A percentile compares a stretch with the other conserved stretches of the same genome.
Evolutionary conservation across 192 early-diverging fungal genomes (phyloP).

Genomic region (Entomortierella beljakovae): DNA sequence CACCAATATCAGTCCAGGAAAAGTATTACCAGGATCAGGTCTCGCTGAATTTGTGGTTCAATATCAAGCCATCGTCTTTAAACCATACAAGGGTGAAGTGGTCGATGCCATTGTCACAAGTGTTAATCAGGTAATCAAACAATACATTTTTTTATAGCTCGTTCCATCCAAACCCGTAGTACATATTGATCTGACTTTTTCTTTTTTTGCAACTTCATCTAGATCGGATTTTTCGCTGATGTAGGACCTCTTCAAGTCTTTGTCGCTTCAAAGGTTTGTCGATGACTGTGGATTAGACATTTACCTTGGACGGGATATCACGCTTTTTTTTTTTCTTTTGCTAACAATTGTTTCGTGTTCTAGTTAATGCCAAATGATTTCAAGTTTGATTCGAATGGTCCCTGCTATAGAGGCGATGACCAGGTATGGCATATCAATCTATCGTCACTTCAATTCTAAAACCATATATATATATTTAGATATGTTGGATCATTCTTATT

Average conservation of each 20-base stretch:
- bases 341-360: neutral
- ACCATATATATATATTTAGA: too few relatives aligned
- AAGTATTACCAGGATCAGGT: constrained; percentile 79
- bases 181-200: too few relatives aligned
- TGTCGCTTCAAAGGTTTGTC: constrained; percentile 78
- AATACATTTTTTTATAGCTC: too few relatives aligned
- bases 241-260: constrained; percentile 95
- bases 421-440: too few relatives aligned
- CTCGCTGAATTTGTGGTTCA: constrained; percentile 93
- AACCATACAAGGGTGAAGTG: constrained; percentile 97
- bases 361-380: constrained; percentile 90
- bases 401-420: constrained; percentile 75
- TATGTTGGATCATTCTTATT: neutral
- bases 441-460: too few relatives aligned
- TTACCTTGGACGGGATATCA: constrained; percentile 23
- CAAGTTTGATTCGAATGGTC: constrained; percentile 91
- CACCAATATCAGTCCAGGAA: constrained; percentile 84
- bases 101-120: constrained; percentile 90
- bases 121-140: constrained; percentile 82
- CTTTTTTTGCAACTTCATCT: neutral
- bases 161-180: too few relatives aligned
- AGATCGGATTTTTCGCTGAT: constrained; percentile 95
- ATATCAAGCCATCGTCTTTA: constrained; percentile 96
- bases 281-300: constrained; percentile 74
- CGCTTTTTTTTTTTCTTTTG: neutral